Percentiles rank a stretch among this genome's conserved stretches.
These are phyloP conservation scores for Aspergillus neoniger DNA, from an alignment of 2,329 filamentous ascomycete species.

Conservation along the genomic window DNA sequence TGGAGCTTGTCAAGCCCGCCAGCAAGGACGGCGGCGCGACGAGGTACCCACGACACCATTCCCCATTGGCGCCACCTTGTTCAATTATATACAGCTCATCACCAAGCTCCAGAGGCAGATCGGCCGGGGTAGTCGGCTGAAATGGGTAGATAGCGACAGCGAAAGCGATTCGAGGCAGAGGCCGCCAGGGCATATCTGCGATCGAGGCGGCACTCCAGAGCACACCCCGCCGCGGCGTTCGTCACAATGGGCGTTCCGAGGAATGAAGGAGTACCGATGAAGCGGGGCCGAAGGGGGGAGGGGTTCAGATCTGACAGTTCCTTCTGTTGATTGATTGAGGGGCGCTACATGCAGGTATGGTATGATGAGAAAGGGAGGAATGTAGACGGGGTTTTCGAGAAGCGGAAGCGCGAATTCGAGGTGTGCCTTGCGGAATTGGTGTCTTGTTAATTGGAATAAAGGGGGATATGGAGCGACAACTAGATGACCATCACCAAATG, in stretches of 20 bases:
- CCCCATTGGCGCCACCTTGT: constrained; percentile 78
- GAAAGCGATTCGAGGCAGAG: constrained; percentile 94
- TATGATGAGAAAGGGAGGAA: constrained; percentile 24
- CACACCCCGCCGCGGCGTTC: constrained; percentile 23
- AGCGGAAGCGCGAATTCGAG: constrained; percentile 8
- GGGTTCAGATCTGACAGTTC: constrained; percentile 23
- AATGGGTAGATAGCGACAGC: constrained; percentile 96
- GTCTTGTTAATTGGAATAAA: neutral
- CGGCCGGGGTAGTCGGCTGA: constrained; percentile 78
- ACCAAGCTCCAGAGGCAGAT: constrained; percentile 94
- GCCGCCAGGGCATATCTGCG: constrained; percentile 86
- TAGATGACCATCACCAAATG: constrained; percentile 16
- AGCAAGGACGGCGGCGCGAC: constrained; percentile 91
- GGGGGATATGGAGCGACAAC: constrained; percentile 12
- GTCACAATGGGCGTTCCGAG: constrained; percentile 27
- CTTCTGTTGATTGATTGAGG: constrained; percentile 22
- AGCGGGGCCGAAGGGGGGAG: constrained; percentile 18
- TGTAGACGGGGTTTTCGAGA: constrained; percentile 22
- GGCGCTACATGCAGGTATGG: constrained; percentile 31
- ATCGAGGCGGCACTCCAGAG: constrained; percentile 20
- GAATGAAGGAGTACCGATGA: constrained; percentile 23
- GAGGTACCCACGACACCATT: constrained; percentile 94
- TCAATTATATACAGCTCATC: constrained; percentile 99
- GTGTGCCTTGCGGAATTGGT: neutral
- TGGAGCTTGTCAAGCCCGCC: constrained; percentile 84